Evolutionary conservation across 1,284 basidiomycete genomes (phyloP).

Genomic region (Malassezia equina): DNA sequence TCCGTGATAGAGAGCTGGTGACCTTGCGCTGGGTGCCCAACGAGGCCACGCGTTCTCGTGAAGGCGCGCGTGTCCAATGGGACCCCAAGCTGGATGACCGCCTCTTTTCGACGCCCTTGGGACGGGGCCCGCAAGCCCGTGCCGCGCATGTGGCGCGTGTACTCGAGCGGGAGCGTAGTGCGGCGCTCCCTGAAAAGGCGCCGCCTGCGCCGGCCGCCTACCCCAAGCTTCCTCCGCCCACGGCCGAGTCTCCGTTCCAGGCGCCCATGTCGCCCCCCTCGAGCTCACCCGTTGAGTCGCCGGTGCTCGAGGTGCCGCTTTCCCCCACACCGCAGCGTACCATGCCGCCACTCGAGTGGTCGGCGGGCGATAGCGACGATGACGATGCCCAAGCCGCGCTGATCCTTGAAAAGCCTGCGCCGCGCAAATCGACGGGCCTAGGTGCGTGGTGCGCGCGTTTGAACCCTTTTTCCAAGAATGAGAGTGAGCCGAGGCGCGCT

Average conservation of each 20-base stretch:
- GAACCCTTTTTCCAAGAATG: conserved; percentile 10
- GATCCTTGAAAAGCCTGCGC: neutral
- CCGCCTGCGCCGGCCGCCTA: neutral
- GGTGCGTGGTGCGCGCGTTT: conserved; percentile 15
- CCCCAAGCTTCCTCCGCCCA: neutral
- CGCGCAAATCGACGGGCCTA: neutral
- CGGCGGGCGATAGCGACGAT: conserved; percentile 1
- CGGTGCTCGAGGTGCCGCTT: conserved; percentile 2
- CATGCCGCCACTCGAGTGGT: conserved; percentile 4
- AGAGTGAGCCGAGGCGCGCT: neutral
- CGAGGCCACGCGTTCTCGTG: conserved; percentile 16
- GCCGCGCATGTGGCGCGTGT: conserved; percentile 12
- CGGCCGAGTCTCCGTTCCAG: neutral
- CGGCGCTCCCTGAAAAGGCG: neutral
- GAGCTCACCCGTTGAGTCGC: conserved; percentile 10
- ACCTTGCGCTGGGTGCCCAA: conserved; percentile 36
- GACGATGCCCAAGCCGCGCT: neutral
- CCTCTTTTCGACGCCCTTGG: neutral
- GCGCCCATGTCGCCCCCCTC: conserved; percentile 14
- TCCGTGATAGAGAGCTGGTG: conserved; percentile 39
- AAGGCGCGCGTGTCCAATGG: conserved; percentile 29
- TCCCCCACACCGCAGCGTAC: conserved; percentile 14
- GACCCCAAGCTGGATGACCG: conserved; percentile 12
- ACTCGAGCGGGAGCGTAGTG: conserved; percentile 14
- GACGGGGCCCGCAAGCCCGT: conserved; percentile 13